Conservation (phyloP, 1,284 basidiomycete genomes). For the Moniliella sp. region DNA sequence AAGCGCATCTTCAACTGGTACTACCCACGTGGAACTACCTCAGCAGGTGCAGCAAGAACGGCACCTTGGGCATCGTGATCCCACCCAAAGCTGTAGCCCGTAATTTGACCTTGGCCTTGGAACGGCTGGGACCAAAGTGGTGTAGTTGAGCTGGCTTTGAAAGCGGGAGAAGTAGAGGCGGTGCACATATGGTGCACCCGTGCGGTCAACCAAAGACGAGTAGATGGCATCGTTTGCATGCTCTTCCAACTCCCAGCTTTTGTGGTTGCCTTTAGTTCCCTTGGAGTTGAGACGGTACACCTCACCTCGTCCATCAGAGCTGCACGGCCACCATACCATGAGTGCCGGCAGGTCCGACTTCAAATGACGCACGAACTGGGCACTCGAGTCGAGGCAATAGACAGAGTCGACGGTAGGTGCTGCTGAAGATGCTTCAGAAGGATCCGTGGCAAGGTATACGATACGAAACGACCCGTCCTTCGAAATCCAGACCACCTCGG, state of each 20-base stretch:
- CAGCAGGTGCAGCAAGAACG: constrained; percentile 39
- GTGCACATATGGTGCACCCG: constrained; percentile 45
- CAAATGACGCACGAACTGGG: constrained; percentile 5
- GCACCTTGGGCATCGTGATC: constrained; percentile 51
- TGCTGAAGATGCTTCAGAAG: no score
- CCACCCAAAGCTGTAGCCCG: constrained; percentile 50
- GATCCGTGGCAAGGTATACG: no score
- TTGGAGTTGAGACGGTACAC: neutral
- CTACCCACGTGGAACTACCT: constrained; percentile 39
- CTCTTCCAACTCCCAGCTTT: constrained; percentile 4
- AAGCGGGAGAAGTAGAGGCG: constrained; percentile 43
- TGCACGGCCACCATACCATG: constrained; percentile 6
- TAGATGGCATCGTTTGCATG: constrained; percentile 28
- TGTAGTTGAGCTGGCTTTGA: constrained; percentile 37
- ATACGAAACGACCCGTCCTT: no score
- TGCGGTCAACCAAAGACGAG: constrained; percentile 42
- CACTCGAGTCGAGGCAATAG: constrained; percentile 2
- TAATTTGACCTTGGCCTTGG: constrained; percentile 41
- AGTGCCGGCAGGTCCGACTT: constrained; percentile 4
- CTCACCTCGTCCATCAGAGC: constrained; percentile 13
- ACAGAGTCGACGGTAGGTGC: constrained; percentile 9
- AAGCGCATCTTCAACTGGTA: constrained; percentile 39
- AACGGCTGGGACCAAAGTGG: constrained; percentile 42
- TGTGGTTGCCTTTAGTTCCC: neutral
- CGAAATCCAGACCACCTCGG: no score